Conservation (phyloP, 2,329 filamentous ascomycete species). For the Thyridium curvatum region DNA sequence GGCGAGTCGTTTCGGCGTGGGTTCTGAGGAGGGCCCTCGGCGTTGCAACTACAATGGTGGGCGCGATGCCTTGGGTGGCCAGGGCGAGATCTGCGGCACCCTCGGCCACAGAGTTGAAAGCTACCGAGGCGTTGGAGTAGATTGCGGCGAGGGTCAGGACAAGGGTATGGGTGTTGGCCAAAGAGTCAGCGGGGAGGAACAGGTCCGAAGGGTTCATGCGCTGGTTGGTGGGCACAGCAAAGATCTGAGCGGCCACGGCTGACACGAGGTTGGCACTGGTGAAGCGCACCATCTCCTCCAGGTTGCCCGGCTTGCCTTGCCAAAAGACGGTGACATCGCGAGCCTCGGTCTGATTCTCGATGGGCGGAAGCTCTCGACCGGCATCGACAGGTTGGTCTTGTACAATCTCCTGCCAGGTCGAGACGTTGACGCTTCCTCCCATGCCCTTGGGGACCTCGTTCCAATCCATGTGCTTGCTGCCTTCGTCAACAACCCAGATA, state of each 20-base stretch:
- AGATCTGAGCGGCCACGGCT: conserved; percentile 72
- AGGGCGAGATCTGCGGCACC: conserved; percentile 63
- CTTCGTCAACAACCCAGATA: conserved; percentile 89
- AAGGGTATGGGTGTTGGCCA: conserved; percentile 74
- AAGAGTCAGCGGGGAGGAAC: conserved; percentile 76
- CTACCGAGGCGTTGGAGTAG: conserved; percentile 77
- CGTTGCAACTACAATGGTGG: conserved; percentile 76
- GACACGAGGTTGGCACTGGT: conserved; percentile 80
- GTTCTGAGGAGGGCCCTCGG: conserved; percentile 65
- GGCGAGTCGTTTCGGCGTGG: conserved; percentile 55
- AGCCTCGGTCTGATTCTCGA: conserved; percentile 46
- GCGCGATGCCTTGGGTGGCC: conserved; percentile 68
- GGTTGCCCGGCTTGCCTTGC: conserved; percentile 43
- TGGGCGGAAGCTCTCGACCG: conserved; percentile 57
- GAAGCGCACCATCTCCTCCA: conserved; percentile 73
- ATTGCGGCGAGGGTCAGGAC: conserved; percentile 76
- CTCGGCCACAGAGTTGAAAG: conserved; percentile 82
- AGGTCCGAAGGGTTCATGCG: conserved; percentile 70
- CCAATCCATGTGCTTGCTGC: conserved; percentile 92
- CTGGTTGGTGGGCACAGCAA: conserved; percentile 68
- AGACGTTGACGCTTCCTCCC: conserved; percentile 68
- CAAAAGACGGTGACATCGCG: conserved; percentile 62
- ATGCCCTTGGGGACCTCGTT: conserved; percentile 77
- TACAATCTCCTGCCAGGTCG: conserved; percentile 90
- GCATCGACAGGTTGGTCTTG: conserved; percentile 58